A percentile compares a stretch with the other conserved stretches of the same genome.
phyloP scores from a whole-genome alignment of 129 eudicot genomes.

The Kitagawia praeruptora region DNA sequence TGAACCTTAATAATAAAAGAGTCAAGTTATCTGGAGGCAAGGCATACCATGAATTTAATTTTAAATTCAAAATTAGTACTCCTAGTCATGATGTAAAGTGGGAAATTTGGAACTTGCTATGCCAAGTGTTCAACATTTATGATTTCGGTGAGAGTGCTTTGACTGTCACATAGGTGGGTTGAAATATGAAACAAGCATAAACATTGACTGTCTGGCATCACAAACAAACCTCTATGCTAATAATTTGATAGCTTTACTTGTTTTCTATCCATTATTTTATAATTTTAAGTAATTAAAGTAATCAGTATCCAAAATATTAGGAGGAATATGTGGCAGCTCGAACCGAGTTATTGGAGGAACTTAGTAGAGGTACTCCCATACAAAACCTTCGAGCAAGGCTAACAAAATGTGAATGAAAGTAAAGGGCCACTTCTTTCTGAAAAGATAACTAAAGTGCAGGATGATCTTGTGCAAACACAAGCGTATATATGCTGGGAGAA shows the following conservation, averaged over 20 bases:
- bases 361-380: slow-evolving; percentile 63
- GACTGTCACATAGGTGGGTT: neutral
- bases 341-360: slow-evolving; percentile 62
- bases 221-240: neutral
- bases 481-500: slow-evolving; percentile 59
- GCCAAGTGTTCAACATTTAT: neutral
- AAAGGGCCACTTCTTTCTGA: slow-evolving; percentile 24
- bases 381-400: slow-evolving; percentile 51
- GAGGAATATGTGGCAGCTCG: slow-evolving; percentile 89
- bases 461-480: slow-evolving; percentile 56
- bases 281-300: neutral
- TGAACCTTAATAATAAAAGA: neutral
- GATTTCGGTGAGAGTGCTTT: neutral
- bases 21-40: neutral
- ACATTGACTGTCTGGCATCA: neutral
- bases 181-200: neutral
- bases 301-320: slow-evolving; percentile 19
- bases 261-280: neutral
- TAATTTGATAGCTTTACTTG: neutral
- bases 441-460: slow-evolving; percentile 45
- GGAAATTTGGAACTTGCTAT: neutral
- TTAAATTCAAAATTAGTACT: neutral
- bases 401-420: slow-evolving; percentile 31
- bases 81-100: neutral
- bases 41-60: neutral